These are phyloP conservation scores for Clarkia xantiana DNA, from an alignment of 345 rosid species.

Conservation along the genomic window DNA sequence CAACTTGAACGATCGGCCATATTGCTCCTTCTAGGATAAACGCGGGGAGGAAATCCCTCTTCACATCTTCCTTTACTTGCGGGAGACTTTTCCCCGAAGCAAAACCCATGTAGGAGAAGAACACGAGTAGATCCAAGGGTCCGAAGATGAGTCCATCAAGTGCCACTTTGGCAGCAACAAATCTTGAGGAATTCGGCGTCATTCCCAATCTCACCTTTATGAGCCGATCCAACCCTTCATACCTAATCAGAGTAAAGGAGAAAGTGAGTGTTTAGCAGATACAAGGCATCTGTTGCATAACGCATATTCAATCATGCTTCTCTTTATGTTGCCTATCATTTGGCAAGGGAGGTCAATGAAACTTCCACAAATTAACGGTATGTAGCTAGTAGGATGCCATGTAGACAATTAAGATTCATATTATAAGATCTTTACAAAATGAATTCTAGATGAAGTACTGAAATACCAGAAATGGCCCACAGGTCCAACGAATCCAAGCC, in stretches of 20 bases:
- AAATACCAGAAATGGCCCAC: slow-evolving; percentile 72
- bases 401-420: too few relatives aligned
- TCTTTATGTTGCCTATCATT: too few relatives aligned
- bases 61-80: slow-evolving; percentile 70
- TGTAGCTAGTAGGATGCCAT: too few relatives aligned
- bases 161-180: slow-evolving; percentile 81
- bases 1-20: slow-evolving; percentile 80
- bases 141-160: slow-evolving; percentile 83
- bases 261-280: not conserved
- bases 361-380: too few relatives aligned
- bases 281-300: too few relatives aligned
- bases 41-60: slow-evolving; percentile 88
- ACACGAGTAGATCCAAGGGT: slow-evolving; percentile 62
- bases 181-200: slow-evolving; percentile 47
- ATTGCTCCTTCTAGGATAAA: slow-evolving; percentile 66
- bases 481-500: slow-evolving; percentile 80
- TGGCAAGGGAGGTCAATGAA: too few relatives aligned
- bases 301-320: too few relatives aligned
- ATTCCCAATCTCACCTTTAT: slow-evolving; percentile 51
- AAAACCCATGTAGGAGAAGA: slow-evolving; percentile 87
- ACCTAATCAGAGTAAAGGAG: slow-evolving; percentile 28
- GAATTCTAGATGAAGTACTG: not conserved
- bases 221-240: slow-evolving; percentile 63
- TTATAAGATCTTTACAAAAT: too few relatives aligned
- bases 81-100: slow-evolving; percentile 47